Evolutionary conservation across 2,329 filamentous ascomycete species (phyloP).

Genomic region (Colletotrichum tropicale): DNA sequence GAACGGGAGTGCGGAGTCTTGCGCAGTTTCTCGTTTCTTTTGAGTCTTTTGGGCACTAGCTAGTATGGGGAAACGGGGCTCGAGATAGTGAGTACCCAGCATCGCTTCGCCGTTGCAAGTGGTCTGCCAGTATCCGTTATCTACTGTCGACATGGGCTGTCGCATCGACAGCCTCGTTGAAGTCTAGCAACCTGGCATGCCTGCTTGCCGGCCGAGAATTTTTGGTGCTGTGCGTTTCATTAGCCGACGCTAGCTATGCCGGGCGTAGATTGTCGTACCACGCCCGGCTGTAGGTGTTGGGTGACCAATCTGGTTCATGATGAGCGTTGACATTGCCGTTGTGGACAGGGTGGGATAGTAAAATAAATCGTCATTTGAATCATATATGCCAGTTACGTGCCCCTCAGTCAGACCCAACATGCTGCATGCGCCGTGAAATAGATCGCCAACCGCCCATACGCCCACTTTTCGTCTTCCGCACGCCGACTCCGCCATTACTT

Average conservation of each 20-base stretch:
- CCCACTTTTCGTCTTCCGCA: constrained; percentile 11
- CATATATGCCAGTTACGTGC: not conserved
- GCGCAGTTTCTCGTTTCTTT: not conserved
- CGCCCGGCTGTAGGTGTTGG: not conserved
- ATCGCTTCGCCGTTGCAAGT: not conserved
- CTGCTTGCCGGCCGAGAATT: not conserved
- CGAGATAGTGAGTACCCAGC: not conserved
- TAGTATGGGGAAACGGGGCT: not conserved
- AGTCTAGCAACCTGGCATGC: not conserved
- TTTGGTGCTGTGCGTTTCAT: not conserved
- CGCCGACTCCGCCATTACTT: not conserved
- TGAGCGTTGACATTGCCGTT: not conserved
- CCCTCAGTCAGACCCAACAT: not conserved
- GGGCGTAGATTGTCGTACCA: not conserved
- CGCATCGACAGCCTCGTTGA: not conserved
- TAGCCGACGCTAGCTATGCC: not conserved
- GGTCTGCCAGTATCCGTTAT: not conserved
- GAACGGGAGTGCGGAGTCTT: not conserved
- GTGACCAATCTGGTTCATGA: not conserved
- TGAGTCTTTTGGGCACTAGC: not conserved
- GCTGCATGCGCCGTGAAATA: constrained; percentile 7
- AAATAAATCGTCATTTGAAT: not conserved
- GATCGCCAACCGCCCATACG: constrained; percentile 5
- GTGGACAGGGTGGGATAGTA: not conserved
- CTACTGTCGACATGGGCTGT: not conserved